Base-by-base conservation (phyloP, 2,329 filamentous ascomycete species). In the Fonsecaea pedrosoi region DNA sequence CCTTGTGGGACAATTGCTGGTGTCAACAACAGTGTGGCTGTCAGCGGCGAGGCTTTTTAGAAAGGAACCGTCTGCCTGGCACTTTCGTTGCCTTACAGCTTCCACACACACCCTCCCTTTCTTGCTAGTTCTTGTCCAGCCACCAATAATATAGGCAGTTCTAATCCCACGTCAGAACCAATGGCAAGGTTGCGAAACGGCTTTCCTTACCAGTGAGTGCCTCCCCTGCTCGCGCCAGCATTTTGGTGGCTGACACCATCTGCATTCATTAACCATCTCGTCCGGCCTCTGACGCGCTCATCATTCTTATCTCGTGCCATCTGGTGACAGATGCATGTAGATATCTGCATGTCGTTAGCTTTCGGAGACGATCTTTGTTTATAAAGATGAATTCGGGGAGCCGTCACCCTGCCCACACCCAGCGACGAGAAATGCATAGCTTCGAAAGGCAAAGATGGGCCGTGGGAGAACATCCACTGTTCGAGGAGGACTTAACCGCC, bases 71-170 rank as follows among this genome's bases (percentile, higher is more conserved):
- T 25, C 10, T 50, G 45, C 45, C 45, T 30, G 18, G 18, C 9
- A 25, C 21, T 50, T 50, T 53, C 32, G 57, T 35, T 30, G 57
- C 57, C 57, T 60, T 60, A n/a, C 57, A 53, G 42, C 45, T 50
- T 50, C 45, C 15, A 10, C 10, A 34, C 25, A 38, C 8, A 6
- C 25, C 34, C 55, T 30, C 34, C 25, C 13, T 50, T 50, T 53
- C 12, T 8, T 48, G 12, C 30, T 48, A 45, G n/a, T 48, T n/a
- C 15, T 32, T 37, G 42, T 53, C 57, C 35, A 50, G 54, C 42
- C 57, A 35, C 57, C 57, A 60, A 25, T 53, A 18, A 18, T n/a
- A 30, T 32, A 35, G 25, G 38, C 12, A 13, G 42, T 10, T 21
- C n/a, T 9, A 35, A 34, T 48, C 18, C 18, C 45, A 30, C 18